Evolutionary conservation across 495 filamentous ascomycete species (phyloP).

Genomic region (Penicillium soppii): DNA sequence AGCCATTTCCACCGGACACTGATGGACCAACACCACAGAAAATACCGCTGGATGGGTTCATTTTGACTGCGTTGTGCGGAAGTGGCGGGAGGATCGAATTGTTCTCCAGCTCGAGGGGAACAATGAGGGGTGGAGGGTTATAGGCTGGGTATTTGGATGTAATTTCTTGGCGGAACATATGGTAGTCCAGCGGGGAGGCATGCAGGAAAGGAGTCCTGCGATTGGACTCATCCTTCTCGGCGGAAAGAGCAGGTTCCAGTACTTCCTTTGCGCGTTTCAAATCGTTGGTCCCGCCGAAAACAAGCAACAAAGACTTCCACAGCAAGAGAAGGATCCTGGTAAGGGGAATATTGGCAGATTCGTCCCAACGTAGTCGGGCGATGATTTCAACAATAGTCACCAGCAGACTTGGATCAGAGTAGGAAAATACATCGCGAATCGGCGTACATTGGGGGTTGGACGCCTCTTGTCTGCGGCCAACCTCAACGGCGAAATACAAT

Average conservation of each 20-base stretch:
- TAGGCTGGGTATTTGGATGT: slow-evolving; percentile 99
- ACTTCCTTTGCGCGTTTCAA: slow-evolving; percentile 71
- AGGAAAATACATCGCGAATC: slow-evolving; percentile 38
- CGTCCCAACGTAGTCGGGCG: slow-evolving; percentile 84
- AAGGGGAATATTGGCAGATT: slow-evolving; percentile 62
- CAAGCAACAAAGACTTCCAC: slow-evolving; percentile 86
- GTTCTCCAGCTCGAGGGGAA: slow-evolving; percentile 85
- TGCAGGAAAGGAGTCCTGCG: slow-evolving; percentile 64
- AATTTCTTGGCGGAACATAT: slow-evolving; percentile 93
- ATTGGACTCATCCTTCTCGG: slow-evolving; percentile 32
- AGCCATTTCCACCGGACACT: slow-evolving; percentile 53
- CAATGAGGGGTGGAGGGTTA: slow-evolving; percentile 76
- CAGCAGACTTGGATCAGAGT: slow-evolving; percentile 66
- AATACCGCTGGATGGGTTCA: slow-evolving; percentile 36
- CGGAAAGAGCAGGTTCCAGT: slow-evolving; percentile 36
- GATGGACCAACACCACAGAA: slow-evolving; percentile 44
- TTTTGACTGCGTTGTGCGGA: slow-evolving; percentile 66
- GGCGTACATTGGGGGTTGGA: slow-evolving; percentile 20
- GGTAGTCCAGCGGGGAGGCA: slow-evolving; percentile 93
- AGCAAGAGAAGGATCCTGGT: slow-evolving; percentile 73
- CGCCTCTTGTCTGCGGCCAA: slow-evolving; percentile 51
- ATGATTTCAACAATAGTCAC: slow-evolving; percentile 73
- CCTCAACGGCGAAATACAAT: slow-evolving; percentile 72
- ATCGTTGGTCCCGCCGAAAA: slow-evolving; percentile 74
- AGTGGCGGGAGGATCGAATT: slow-evolving; percentile 87